Evolutionary conservation across 164 flowering plant genomes (phyloP).

Genomic region (Santalum album): DNA sequence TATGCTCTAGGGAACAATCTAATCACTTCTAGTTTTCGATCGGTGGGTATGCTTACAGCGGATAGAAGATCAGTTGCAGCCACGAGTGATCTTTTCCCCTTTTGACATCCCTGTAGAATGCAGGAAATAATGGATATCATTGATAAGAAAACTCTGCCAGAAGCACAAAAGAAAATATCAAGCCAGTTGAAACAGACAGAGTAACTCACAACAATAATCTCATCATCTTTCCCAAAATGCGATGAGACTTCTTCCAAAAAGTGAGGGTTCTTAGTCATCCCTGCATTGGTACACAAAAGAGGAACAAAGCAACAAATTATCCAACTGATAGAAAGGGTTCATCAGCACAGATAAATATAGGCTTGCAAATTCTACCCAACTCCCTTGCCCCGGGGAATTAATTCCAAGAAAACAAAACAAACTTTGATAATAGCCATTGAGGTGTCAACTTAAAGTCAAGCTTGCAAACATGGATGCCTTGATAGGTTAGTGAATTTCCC

Average conservation of each 20-base stretch:
- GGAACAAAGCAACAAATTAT: neutral
- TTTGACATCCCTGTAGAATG: constrained; percentile 64
- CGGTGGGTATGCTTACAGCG: constrained; percentile 46
- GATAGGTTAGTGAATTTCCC: no score
- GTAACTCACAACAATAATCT: constrained; percentile 66
- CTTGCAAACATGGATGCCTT: no score
- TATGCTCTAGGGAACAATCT: no score
- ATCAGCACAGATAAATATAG: no score
- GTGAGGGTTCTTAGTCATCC: constrained; percentile 67
- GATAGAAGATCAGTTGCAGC: constrained; percentile 71
- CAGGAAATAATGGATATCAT: neutral
- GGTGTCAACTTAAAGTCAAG: no score
- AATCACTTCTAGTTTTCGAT: neutral
- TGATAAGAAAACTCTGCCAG: neutral
- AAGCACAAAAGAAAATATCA: neutral
- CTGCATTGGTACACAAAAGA: constrained; percentile 22
- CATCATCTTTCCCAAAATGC: constrained; percentile 59
- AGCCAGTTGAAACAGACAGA: neutral
- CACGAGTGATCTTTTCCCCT: constrained; percentile 79
- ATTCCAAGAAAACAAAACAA: no score
- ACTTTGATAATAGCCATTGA: no score
- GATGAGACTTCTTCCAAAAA: constrained; percentile 59
- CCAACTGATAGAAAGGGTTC: neutral
- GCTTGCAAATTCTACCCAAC: constrained; percentile 1
- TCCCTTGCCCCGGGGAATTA: no score